phyloP scores from a whole-genome alignment of 2,329 filamentous ascomycete genomes.

The Podosphaera aphanis region DNA sequence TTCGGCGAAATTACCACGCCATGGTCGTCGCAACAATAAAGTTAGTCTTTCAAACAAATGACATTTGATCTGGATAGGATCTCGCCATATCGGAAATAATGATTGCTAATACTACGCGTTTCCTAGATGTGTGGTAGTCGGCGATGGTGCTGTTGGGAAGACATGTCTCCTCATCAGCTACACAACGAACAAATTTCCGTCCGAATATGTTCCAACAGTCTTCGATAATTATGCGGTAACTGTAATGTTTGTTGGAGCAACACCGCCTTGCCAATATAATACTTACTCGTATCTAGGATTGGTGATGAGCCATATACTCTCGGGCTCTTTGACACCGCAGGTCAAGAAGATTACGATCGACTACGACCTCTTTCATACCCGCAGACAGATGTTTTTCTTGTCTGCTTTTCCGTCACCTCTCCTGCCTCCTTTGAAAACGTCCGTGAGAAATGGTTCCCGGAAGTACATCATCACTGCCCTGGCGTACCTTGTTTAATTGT shows the following conservation, averaged over 20 bases:
- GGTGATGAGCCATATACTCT: conserved; percentile 96
- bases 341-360: conserved; percentile 98
- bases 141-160: conserved; percentile 97
- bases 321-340: conserved; percentile 91
- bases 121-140: conserved; percentile 88
- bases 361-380: conserved; percentile 91
- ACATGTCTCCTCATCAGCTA: conserved; percentile 98
- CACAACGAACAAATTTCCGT: conserved; percentile 98
- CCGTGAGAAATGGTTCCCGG: conserved; percentile 94
- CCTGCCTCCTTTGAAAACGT: conserved; percentile 98
- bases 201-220: conserved; percentile 97
- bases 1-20: background rate
- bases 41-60: conserved; percentile 20
- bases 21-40: conserved; percentile 39
- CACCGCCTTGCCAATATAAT: background rate
- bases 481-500: conserved; percentile 95
- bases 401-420: conserved; percentile 95
- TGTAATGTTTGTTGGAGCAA: conserved; percentile 58
- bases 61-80: background rate
- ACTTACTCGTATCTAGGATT: conserved; percentile 39
- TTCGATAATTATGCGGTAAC: conserved; percentile 99
- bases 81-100: background rate
- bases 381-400: conserved; percentile 94
- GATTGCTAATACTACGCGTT: conserved; percentile 10
- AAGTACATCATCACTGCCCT: conserved; percentile 95